These are phyloP conservation scores for Sequoia sempervirens DNA, from an alignment of 75 land plant genomes.

Conservation along the genomic window DNA sequence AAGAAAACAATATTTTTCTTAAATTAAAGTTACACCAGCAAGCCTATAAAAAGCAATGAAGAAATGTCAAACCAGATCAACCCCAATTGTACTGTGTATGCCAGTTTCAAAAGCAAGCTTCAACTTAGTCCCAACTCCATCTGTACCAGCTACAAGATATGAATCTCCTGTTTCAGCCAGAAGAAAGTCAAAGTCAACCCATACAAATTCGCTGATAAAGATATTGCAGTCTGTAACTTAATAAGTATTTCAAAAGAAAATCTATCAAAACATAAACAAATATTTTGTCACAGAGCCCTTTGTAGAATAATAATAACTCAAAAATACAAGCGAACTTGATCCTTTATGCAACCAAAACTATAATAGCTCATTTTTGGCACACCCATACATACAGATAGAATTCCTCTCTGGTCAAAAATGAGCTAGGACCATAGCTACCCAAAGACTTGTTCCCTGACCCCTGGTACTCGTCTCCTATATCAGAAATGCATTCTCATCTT, in stretches of 20 bases:
- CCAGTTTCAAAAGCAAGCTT: conserved; percentile 97
- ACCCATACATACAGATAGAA: not conserved
- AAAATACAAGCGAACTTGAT: not conserved
- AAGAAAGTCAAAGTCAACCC: not conserved
- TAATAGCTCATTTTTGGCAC: not conserved
- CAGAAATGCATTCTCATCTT: too few species aligned
- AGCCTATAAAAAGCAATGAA: not conserved
- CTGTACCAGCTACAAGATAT: conserved; percentile 96
- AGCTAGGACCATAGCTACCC: not conserved
- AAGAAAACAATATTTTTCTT: not conserved
- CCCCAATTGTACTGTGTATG: conserved; percentile 90
- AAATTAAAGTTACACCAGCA: not conserved
- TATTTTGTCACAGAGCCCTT: not conserved
- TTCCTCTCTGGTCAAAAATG: not conserved
- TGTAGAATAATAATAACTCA: not conserved
- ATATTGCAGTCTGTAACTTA: not conserved
- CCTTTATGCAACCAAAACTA: not conserved
- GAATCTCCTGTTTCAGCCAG: conserved; percentile 63
- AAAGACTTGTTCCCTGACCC: too few species aligned
- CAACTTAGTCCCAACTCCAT: conserved; percentile 98
- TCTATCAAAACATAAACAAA: not conserved
- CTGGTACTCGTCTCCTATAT: too few species aligned
- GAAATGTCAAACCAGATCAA: conserved; percentile 67
- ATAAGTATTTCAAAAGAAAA: not conserved
- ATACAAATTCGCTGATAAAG: not conserved